Percentiles rank a stretch among this genome's conserved stretches.
These are phyloP conservation scores for Brasenia schreberi DNA, from an alignment of 164 flowering plant species.

Conservation along the genomic window DNA sequence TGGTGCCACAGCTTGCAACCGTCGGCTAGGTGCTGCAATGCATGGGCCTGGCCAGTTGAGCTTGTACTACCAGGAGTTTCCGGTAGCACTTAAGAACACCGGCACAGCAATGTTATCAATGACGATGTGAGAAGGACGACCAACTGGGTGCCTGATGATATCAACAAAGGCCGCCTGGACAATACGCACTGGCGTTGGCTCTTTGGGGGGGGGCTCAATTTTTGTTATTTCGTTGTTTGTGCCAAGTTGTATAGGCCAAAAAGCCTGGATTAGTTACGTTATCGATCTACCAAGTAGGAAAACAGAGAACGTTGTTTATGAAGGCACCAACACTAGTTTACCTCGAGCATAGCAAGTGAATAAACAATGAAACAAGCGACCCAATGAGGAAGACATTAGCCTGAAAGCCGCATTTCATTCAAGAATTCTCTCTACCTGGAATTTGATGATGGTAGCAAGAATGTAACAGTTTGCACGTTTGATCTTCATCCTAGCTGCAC, in stretches of 20 bases:
- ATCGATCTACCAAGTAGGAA: no score
- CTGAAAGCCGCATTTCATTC: no score
- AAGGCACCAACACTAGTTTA: no score
- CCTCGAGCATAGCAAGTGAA: no score
- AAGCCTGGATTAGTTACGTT: background rate
- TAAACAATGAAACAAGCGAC: no score
- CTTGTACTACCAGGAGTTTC: slow-evolving; percentile 43
- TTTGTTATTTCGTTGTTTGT: slow-evolving; percentile 24
- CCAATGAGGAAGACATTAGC: no score
- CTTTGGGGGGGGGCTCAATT: slow-evolving; percentile 25
- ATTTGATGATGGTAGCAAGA: no score
- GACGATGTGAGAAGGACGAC: slow-evolving; percentile 24
- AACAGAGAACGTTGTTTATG: no score
- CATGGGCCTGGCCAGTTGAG: slow-evolving; percentile 48
- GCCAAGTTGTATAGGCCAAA: slow-evolving; percentile 22
- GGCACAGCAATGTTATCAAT: slow-evolving; percentile 17
- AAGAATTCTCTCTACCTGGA: no score
- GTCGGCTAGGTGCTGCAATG: slow-evolving; percentile 38
- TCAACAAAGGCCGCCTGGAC: slow-evolving; percentile 45
- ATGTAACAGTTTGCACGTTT: no score
- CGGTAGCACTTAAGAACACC: slow-evolving; percentile 18
- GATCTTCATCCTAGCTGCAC: no score
- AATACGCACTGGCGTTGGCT: slow-evolving; percentile 25
- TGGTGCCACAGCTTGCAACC: slow-evolving; percentile 17
- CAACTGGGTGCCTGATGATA: slow-evolving; percentile 43